phyloP scores from a whole-genome alignment of 495 filamentous ascomycete species.

The Cercophora newfieldiana region DNA sequence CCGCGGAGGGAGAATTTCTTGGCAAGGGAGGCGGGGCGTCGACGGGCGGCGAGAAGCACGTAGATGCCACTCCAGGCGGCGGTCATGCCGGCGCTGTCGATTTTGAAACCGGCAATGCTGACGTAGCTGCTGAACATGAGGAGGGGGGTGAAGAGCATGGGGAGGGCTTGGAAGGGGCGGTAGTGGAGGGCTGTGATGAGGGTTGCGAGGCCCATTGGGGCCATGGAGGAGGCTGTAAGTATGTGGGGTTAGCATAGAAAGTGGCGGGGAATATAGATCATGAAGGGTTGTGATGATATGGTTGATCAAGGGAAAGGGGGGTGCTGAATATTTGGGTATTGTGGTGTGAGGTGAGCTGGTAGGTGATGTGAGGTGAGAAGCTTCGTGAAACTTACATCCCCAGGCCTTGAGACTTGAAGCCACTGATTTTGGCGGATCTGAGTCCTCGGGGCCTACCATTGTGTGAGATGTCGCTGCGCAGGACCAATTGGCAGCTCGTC shows the following conservation, averaged over 20 bases:
- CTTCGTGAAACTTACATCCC: slow-evolving; percentile 62
- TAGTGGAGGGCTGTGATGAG: slow-evolving; percentile 75
- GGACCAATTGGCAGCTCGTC: too few relatives aligned
- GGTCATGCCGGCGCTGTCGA: slow-evolving; percentile 78
- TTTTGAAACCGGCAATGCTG: slow-evolving; percentile 73
- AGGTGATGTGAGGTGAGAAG: background rate
- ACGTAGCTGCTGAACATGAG: slow-evolving; percentile 87
- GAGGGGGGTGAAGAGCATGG: slow-evolving; percentile 78
- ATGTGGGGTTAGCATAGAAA: background rate
- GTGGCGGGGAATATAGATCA: background rate
- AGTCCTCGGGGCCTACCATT: slow-evolving; percentile 42
- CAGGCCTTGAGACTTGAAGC: slow-evolving; percentile 59
- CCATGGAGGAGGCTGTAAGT: slow-evolving; percentile 71
- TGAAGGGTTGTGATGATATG: too few relatives aligned
- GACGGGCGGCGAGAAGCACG: slow-evolving; percentile 69
- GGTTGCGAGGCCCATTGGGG: slow-evolving; percentile 75
- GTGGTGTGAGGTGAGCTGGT: background rate
- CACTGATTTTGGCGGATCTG: slow-evolving; percentile 49
- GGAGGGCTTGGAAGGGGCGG: slow-evolving; percentile 71
- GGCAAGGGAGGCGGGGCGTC: slow-evolving; percentile 55
- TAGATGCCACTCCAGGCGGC: slow-evolving; percentile 89
- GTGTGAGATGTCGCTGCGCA: background rate
- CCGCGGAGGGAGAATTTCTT: slow-evolving; percentile 69
- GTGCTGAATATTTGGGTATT: background rate
- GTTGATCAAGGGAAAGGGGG: background rate